Percentiles rank a stretch among this genome's conserved stretches.
Conservation (phyloP, 805 yeast species). For the Suhomyces pyralidae region DNA sequence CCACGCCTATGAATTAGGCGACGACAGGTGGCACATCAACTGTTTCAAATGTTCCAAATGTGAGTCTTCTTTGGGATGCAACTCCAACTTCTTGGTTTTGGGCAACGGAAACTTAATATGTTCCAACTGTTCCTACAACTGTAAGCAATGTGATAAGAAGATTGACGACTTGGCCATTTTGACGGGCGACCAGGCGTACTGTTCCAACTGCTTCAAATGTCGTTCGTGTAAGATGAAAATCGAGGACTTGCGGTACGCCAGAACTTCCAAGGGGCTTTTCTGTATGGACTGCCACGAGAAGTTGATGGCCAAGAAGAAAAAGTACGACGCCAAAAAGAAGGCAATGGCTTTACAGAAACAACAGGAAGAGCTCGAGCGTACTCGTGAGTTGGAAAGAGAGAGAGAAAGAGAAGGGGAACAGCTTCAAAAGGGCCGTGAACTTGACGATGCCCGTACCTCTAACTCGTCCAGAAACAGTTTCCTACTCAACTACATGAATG, state of each 20-base stretch:
- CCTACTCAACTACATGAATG: slow-evolving; percentile 9
- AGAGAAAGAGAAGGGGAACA: slow-evolving; percentile 2
- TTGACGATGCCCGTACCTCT: slow-evolving; percentile 6
- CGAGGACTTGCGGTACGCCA: slow-evolving; percentile 85
- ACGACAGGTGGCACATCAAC: slow-evolving; percentile 91
- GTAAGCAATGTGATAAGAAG: slow-evolving; percentile 79
- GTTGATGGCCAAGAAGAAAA: slow-evolving; percentile 69
- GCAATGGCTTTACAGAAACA: slow-evolving; percentile 28
- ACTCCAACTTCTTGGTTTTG: slow-evolving; percentile 83
- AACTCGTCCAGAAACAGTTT: slow-evolving; percentile 12
- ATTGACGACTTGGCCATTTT: slow-evolving; percentile 91
- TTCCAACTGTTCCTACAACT: slow-evolving; percentile 86
- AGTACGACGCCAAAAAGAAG: slow-evolving; percentile 50
- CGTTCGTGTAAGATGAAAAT: slow-evolving; percentile 82
- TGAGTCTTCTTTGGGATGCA: slow-evolving; percentile 71
- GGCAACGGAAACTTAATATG: slow-evolving; percentile 93
- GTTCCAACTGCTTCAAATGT: slow-evolving; percentile 86
- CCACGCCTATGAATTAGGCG: slow-evolving; percentile 92
- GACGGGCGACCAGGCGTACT: slow-evolving; percentile 94
- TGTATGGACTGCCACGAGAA: slow-evolving; percentile 92
- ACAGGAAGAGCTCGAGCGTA: slow-evolving; percentile 17
- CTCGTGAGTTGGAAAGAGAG: slow-evolving; percentile 7
- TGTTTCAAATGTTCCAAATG: slow-evolving; percentile 93
- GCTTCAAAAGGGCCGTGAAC: slow-evolving; percentile 1
- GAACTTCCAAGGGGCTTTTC: slow-evolving; percentile 88